Base-by-base conservation (phyloP, 352 stramenopile species). In the Pythium grandisporangium region DNA sequence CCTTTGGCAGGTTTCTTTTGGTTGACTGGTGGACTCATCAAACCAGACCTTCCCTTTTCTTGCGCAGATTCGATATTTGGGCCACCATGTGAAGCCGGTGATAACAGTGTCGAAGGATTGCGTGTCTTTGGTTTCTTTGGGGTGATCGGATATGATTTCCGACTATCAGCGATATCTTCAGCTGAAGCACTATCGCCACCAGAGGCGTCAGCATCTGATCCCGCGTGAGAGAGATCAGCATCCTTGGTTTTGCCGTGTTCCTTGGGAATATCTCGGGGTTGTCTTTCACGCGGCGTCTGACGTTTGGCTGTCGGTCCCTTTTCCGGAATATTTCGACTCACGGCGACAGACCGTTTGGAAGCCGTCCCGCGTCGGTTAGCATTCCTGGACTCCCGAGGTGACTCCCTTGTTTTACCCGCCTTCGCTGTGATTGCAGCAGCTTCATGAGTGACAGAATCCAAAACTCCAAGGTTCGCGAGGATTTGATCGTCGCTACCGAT, bases 251-350 rank as follows among this genome's bases (percentile, higher is more conserved):
- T 24, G 4, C 42, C 52, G 21, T 36, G 16, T 27, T 59, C 55
- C 26, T 63, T 50, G 16, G 29, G 16, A 12, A 11, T 25, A 19
- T 58, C 38, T 45, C 61, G 58, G 5, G 60, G 23, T 23, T 63
- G 51, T 43, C 84, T 88, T 44, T 88, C 67, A 6, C 75, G 72
- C 48, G 81, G 83, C 14, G 81, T 48, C 40, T 80, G 71, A 5
- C 71, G 71, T 27, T 64, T 63, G 6, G 55, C 40, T 20, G 40
- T 43, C 26, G 7, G 26, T 19, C 48, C 35, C 23, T 50, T 56
- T 20, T 56, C 48, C n/a, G n/a, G n/a, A n/a, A n/a, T n/a, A n/a
- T 8, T 32, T 32, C 27, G 27, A 14, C 8, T 14, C 27, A 32
- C 14, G 27, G 14, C 27, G 27, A 14, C 10, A 32, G 27, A 14